Evolutionary conservation across 345 rosid species (phyloP), one percentile per base, ranked within the genome.

Genomic region (Heritiera littoralis): DNA sequence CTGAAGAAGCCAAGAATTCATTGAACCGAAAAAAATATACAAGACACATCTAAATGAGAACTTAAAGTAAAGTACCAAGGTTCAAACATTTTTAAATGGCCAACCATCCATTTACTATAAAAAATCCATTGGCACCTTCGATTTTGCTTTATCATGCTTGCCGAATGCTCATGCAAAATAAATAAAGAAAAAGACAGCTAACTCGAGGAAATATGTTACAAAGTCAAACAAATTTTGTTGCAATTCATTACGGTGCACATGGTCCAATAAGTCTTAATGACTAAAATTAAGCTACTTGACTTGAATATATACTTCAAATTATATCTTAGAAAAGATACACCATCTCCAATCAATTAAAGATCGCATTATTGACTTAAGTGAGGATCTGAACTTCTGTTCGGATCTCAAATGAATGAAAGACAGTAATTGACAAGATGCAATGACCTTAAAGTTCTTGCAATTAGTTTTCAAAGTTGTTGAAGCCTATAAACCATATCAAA

Each of bases 1-100:
- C 28, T 9, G 61, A 71, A 71, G 75, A 49, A 30, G 60, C 58
- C 74, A 49, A 71, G 75, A 71, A 52, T 51, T 32, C 4, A 14
- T 72, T 14, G 60, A 32, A 52, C 60, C 38, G 28, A 23, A 13
- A 72, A 72, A 48, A 40, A 13, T n/a, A 52, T 32, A 32, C 13
- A 72, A 30, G 23, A 52, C 23, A 71, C 4, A 0, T 49, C 13
- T 51, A 32, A 7, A 8, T 49, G 30, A 12, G 1, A 38, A 51
- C 41, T 23, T 6, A 71, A 45, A 51, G 55, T 71, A n/a, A 51
- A 7, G 74, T 46, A 49, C 51, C 38, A 30, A 7, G 13, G 38
- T 71, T 1, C 12, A 71, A 71, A 14, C 55, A 51, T 71, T 71
- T 48, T 49, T 7, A 49, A 28, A 14, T 23, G 7, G 23, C 13